Base-by-base conservation (phyloP, 2,329 filamentous ascomycete species). In the Monilinia laxa region DNA sequence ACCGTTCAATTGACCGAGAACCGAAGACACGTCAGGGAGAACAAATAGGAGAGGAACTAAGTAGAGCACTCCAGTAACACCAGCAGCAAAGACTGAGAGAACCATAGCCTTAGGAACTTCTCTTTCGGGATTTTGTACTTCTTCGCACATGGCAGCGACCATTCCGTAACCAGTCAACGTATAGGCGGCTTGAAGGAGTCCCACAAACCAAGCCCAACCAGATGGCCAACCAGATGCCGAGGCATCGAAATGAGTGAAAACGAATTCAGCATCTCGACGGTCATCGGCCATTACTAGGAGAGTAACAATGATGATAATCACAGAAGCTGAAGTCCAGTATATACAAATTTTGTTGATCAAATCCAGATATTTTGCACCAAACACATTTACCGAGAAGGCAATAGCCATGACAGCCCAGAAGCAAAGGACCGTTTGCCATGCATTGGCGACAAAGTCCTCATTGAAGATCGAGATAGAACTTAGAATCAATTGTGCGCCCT, bases 1-100 rank as follows among this genome's bases (percentile, higher is more conserved):
- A 11, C 88, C 88, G 73, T 87, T 91, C 28, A 88, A 83, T 18
- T 90, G 88, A 2, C 78, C 76, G 38, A 91, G 85, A 20, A 93
- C 83, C 57, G 81, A 77, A 69, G 85, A 73, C 9, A 93, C 84
- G 60, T 90, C 83, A 0, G 90, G 90, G 38, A 93, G 81, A 47
- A 92, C 88, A 76, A 93, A 93, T 54, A 93, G 82, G 70, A 94
- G 83, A 0, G 90, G 90, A 54, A 93, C 85, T 18, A 93, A 77
- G 76, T 90, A 93, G 70, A 87, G 76, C 11, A 89, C 75, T 7
- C 88, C 88, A 0, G 88, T 90, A 53, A 90, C 72, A 40, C 86
- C 87, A 0, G 87, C 88, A 0, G 87, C 87, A 0, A 85, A 85
- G 2, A 91, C 87, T 0, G 87, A 90, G 47, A 90, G 77, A 1